A percentile compares a stretch with the other conserved stretches of the same genome.
Conservation (phyloP, 2,329 filamentous ascomycete genomes). For the Sporothrix humicola region DNA sequence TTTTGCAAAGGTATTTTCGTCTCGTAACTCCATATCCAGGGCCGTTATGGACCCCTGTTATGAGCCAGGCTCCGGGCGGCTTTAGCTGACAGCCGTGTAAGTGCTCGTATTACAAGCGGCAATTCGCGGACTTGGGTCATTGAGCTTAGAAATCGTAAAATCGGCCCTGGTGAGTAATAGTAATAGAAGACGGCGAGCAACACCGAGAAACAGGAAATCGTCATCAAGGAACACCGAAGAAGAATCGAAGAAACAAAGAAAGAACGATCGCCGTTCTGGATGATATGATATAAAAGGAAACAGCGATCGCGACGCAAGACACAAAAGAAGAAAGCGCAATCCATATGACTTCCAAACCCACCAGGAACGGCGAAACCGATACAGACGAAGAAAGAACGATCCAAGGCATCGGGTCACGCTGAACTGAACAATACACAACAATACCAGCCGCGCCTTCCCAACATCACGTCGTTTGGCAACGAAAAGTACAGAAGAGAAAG, state of each 20-base stretch:
- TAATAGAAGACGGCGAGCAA: constrained; percentile 6
- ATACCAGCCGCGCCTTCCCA: not conserved
- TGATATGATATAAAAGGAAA: not conserved
- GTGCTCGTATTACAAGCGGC: constrained; percentile 15
- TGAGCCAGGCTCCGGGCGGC: not conserved
- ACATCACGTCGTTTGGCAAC: too few relatives aligned
- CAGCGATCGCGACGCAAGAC: not conserved
- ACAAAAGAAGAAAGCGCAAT: constrained; percentile 12
- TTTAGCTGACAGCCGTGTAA: not conserved
- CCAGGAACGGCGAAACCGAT: not conserved
- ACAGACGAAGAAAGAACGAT: not conserved
- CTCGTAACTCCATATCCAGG: not conserved
- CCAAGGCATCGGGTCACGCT: constrained; percentile 9
- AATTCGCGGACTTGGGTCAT: constrained; percentile 26
- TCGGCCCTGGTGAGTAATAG: constrained; percentile 17
- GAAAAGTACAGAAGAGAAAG: not conserved
- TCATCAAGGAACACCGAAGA: constrained; percentile 12
- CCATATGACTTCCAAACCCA: not conserved
- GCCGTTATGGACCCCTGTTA: not conserved
- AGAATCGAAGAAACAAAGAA: not conserved
- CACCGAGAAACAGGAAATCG: not conserved
- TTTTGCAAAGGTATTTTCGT: not conserved
- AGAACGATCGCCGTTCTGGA: not conserved
- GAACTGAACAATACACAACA: constrained; percentile 7
- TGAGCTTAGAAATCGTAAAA: constrained; percentile 28